Conservation (phyloP, 148 eudicot genomes). For the Simmondsia chinensis region DNA sequence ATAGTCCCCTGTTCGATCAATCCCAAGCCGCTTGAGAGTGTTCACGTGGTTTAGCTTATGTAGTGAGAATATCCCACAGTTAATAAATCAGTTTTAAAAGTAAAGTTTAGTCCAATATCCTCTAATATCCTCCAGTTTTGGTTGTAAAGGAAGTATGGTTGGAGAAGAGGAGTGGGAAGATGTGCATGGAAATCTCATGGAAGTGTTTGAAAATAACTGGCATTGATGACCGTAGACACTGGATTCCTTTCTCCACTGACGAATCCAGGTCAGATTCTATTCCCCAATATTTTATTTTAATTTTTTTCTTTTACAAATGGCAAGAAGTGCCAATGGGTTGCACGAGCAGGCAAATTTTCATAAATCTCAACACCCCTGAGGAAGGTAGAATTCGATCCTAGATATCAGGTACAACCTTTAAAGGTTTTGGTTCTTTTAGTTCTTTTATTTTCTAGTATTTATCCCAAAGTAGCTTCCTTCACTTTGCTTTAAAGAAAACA, state of each 20-base stretch:
- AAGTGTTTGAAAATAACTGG: slow-evolving; percentile 61
- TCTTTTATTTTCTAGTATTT: too few species aligned
- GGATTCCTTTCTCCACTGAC: slow-evolving; percentile 35
- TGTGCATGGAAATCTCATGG: slow-evolving; percentile 59
- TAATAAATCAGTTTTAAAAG: too few species aligned
- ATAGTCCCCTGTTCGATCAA: too few species aligned
- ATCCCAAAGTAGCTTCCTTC: too few species aligned
- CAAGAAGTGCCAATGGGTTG: not conserved
- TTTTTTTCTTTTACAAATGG: not conserved
- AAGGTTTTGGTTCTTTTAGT: not conserved
- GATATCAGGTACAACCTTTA: too few species aligned
- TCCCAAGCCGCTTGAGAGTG: too few species aligned
- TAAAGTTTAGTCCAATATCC: not conserved
- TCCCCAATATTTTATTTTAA: not conserved
- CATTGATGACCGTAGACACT: slow-evolving; percentile 69
- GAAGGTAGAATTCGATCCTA: too few species aligned
- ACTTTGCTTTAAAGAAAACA: too few species aligned
- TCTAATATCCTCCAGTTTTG: not conserved
- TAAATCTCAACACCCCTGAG: too few species aligned
- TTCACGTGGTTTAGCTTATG: too few species aligned
- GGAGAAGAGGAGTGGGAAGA: slow-evolving; percentile 45
- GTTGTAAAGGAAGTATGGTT: slow-evolving; percentile 56
- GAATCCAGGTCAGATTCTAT: slow-evolving; percentile 50
- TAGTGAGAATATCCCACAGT: too few species aligned
- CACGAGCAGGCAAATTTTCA: too few species aligned